Percentiles rank a stretch among this genome's conserved stretches.
These are phyloP conservation scores for Capsicum pubescens DNA, from an alignment of 257 asterid genomes.

Conservation along the genomic window DNA sequence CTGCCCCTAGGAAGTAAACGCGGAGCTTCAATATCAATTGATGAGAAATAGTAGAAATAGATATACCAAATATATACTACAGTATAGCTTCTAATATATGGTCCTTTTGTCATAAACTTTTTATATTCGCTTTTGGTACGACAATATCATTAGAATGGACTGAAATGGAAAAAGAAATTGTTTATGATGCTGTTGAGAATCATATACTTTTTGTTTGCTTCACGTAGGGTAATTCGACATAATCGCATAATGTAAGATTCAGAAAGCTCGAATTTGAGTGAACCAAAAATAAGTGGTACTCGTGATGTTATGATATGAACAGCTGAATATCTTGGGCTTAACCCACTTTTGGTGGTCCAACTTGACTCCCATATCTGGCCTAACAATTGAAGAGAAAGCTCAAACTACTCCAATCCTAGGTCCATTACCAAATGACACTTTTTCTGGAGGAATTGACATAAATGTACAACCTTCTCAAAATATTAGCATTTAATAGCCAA, in stretches of 20 bases:
- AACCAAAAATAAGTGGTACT: background rate
- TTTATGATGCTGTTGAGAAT: background rate
- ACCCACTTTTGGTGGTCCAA: background rate
- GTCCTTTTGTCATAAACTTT: no score
- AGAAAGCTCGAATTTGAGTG: background rate
- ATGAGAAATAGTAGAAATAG: background rate
- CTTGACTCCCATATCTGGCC: background rate
- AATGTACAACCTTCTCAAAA: no score
- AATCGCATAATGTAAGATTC: background rate
- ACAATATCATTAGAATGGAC: no score
- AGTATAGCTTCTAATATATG: no score
- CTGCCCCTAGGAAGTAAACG: no score
- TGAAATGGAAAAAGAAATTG: no score
- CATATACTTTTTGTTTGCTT: background rate
- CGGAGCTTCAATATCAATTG: background rate
- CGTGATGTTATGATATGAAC: background rate
- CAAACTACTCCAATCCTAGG: background rate
- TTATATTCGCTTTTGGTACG: no score
- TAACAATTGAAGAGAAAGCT: background rate
- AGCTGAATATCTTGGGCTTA: slow-evolving; percentile 8
- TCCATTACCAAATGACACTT: background rate
- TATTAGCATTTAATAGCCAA: no score
- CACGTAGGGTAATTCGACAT: background rate
- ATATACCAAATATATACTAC: background rate
- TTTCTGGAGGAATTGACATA: no score